Evolutionary conservation across 2,329 filamentous ascomycete species (phyloP), one percentile per base, ranked within the genome.

Genomic region (Fusarium papillatum): DNA sequence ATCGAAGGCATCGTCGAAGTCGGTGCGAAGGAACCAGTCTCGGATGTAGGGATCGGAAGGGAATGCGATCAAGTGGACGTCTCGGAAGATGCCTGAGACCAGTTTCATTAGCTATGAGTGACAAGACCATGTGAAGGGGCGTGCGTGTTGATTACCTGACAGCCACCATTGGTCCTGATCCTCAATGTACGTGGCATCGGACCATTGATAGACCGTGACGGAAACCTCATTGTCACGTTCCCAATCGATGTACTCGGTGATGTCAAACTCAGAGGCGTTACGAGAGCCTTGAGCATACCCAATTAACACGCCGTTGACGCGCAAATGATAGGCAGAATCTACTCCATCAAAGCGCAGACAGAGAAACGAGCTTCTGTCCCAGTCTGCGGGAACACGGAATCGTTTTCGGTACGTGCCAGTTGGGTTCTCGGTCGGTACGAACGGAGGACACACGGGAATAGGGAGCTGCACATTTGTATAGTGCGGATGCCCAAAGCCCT

Each of bases 151-250:
- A 11, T 34, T 34, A 34, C 31, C 31, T 16, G 60, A 63, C 16
- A 63, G 36, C 60, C 60, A 63, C 60, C 60, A 63, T 24, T 63
- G 60, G 29, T 63, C 60, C 13, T 63, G 60, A 17, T 63, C 60
- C 36, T 63, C 60, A 3, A 63, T 36, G 43, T 63, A 63, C 5
- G 60, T 43, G 4, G 31, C 60, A n/a, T 63, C 60, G 26, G 24
- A 63, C 38, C 38, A 63, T 14, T 63, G 38, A 13, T 63, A 63
- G 5, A 48, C 60, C 17, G 24, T 36, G 7, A 63, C 19, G 8
- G 41, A 26, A 16, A 63, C 13, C 17, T 46, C 38, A 22, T 63
- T 63, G 14, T 24, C 34, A 26, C 6, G 11, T n/a, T 46, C 39
- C 17, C 26, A 22, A 16, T 43, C 29, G 4, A 43, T 16, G 11